A percentile compares a stretch with the other conserved stretches of the same genome.
Evolutionary conservation across 2,329 filamentous ascomycete genomes (phyloP).

Genomic region (Fusarium continuum): DNA sequence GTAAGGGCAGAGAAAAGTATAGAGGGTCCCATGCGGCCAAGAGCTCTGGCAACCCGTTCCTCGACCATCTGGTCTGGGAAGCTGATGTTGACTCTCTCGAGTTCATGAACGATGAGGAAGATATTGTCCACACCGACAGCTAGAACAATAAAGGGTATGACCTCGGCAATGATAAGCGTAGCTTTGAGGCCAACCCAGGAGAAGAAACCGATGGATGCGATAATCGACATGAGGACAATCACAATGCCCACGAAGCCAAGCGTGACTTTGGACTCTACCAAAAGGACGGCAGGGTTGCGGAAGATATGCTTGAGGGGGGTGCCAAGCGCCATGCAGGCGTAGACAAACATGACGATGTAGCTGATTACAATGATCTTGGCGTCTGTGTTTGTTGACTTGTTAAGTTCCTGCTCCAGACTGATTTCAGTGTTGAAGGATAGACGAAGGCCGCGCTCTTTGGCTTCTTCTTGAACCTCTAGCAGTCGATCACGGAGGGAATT

Average conservation of each 20-base stretch:
- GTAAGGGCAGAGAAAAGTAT: conserved; percentile 95
- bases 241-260: conserved; percentile 93
- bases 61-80: conserved; percentile 90
- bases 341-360: conserved; percentile 99
- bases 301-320: conserved; percentile 83
- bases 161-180: conserved; percentile 96
- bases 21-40: conserved; percentile 97
- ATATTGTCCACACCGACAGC: conserved; percentile 99
- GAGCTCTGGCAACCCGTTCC: conserved; percentile 82
- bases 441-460: conserved; percentile 77
- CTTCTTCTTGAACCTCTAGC: conserved; percentile 82
- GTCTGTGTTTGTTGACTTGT: conserved; percentile 98
- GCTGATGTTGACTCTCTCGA: conserved; percentile 92
- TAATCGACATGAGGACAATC: conserved; percentile 97
- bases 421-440: conserved; percentile 96
- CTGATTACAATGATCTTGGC: conserved; percentile 96
- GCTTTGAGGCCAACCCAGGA: conserved; percentile 92
- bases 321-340: conserved; percentile 90
- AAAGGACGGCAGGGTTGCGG: conserved; percentile 80
- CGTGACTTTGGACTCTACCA: conserved; percentile 97
- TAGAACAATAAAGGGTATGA: conserved; percentile 96
- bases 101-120: conserved; percentile 97
- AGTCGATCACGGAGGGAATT: conserved; percentile 77
- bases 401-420: conserved; percentile 93
- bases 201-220: conserved; percentile 92